These are phyloP conservation scores for Eucalyptus sp. DNA, from an alignment of 345 rosid species.

Conservation along the genomic window DNA sequence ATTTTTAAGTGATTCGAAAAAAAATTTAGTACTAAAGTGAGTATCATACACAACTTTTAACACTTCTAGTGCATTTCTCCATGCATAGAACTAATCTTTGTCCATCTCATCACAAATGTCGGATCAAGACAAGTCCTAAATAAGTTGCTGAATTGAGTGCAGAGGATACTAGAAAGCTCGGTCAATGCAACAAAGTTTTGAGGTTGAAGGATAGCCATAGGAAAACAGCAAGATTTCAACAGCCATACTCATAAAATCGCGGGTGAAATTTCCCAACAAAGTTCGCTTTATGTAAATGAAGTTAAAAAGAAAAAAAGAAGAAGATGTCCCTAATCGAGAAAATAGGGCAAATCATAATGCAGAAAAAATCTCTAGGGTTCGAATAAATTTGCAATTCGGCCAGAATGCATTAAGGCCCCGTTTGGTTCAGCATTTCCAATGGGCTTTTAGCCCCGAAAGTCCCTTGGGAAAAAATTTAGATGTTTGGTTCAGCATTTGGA, in stretches of 20 bases:
- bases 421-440: no score
- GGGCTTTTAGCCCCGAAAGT: no score
- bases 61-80: no score
- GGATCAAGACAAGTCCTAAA: not conserved
- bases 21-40: fast-evolving
- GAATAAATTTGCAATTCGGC: not conserved
- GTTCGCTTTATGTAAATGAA: no score
- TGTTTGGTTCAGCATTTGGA: no score
- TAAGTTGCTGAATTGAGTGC: not conserved
- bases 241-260: no score
- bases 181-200: not conserved
- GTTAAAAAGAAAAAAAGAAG: no score
- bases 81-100: not conserved
- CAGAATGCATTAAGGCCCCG: not conserved
- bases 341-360: not conserved
- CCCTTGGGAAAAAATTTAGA: no score
- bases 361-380: not conserved
- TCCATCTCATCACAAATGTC: not conserved
- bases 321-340: not conserved
- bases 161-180: not conserved
- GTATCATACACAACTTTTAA: no score
- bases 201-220: not conserved
- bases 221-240: not conserved
- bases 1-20: no score
- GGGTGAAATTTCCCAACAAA: no score